Evolutionary conservation across 2,329 filamentous ascomycete species (phyloP), one percentile per base, ranked within the genome.

Genomic region (Colletotrichum sublineola): DNA sequence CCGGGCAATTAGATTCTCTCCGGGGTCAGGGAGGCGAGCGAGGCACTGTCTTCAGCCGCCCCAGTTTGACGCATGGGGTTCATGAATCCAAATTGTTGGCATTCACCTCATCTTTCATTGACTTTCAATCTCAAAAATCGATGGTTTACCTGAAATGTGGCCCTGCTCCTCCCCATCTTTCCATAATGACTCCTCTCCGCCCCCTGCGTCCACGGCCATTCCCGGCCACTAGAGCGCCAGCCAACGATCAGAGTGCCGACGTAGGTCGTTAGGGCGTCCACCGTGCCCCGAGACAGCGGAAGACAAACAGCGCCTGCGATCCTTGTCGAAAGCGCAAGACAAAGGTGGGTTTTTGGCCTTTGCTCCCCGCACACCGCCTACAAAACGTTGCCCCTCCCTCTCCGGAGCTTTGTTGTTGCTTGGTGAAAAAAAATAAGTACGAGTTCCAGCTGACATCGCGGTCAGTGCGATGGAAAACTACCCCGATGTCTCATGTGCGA

Each of bases 401-500:
- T 24, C 24, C 24, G 24, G 36, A 31, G 4, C 15, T 52, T 33
- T 6, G 12, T 44, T 7, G 20, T 11, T 31, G 5, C 20, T 12
- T 36, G 15, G 29, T 12, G 36, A 7, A 20, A 12, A 12, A 24
- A 24, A 24, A 24, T 24, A 24, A 14, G 9, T 33, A 33, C 29
- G 31, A 44, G 18, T n/a, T 5, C 38, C 12, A 20, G 14, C 52
- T 67, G 12, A 60, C 31, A 4, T 53, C 38, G 9, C 0, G 14
- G 1, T 0, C 5, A 71, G 68, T 71, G 68, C 36, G 68, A 71
- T 29, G 68, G 68, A 15, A 31, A 50, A 29, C 63, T 62, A 8
- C 68, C 68, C 8, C 33, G 50, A 29, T 71, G 68, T 33, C 63
- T 67, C 24, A 67, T 71, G 56, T 71, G 68, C 56, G 63, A 67